These are phyloP conservation scores for Sugiyamaella boreocaroliniensis DNA, from an alignment of 805 yeast genomes.

Conservation along the genomic window DNA sequence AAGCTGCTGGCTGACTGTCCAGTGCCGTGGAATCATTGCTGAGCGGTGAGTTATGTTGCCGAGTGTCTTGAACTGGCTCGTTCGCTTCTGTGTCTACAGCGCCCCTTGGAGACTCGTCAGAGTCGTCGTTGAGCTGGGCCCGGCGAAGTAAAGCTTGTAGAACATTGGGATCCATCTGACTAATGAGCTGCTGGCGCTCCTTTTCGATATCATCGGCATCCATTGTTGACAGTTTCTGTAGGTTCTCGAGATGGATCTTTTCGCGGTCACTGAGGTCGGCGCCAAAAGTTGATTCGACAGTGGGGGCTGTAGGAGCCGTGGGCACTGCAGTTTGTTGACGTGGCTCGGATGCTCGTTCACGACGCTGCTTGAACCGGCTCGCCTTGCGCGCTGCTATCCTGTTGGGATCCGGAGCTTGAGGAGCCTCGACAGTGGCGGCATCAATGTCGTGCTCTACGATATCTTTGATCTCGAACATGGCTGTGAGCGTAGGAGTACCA, in stretches of 20 bases:
- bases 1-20: too few relatives aligned
- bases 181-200: constrained; percentile 61
- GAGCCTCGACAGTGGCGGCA: constrained; percentile 9
- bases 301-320: constrained; percentile 1
- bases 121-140: constrained; percentile 31
- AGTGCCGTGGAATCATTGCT: too few relatives aligned
- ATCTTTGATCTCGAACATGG: constrained; percentile 66
- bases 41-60: too few relatives aligned
- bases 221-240: constrained; percentile 56
- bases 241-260: constrained; percentile 69
- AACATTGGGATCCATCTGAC: constrained; percentile 62
- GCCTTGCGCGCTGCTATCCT: not conserved
- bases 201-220: constrained; percentile 53
- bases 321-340: not conserved
- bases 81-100: too few relatives aligned
- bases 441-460: constrained; percentile 45
- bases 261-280: constrained; percentile 52
- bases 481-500: not conserved
- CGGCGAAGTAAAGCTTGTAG: constrained; percentile 38
- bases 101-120: not conserved
- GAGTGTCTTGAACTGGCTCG: too few relatives aligned
- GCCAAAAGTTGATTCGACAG: constrained; percentile 5
- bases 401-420: constrained; percentile 5
- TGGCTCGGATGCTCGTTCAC: not conserved
- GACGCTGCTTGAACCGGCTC: constrained; percentile 3